A percentile compares a stretch with the other conserved stretches of the same genome.
These are phyloP conservation scores for Rhizopogon vinicolor DNA, from an alignment of 768 basidiomycete species.

Conservation along the genomic window DNA sequence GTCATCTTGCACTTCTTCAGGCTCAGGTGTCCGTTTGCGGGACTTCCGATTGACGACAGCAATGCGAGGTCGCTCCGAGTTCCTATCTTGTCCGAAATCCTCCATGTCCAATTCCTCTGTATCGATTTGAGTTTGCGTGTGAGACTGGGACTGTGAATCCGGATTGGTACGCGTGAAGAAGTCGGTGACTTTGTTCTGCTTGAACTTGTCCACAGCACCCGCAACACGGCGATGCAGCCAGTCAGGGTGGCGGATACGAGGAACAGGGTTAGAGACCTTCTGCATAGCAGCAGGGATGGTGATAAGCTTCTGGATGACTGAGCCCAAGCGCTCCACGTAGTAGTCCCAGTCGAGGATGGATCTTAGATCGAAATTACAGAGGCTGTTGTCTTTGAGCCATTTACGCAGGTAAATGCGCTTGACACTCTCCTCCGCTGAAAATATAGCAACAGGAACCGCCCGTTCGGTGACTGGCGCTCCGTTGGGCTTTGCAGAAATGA, in stretches of 20 bases:
- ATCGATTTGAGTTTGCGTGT: constrained; percentile 7
- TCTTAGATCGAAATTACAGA: constrained; percentile 85
- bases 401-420: constrained; percentile 89
- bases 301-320: constrained; percentile 97
- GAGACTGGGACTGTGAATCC: constrained; percentile 7
- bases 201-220: constrained; percentile 91
- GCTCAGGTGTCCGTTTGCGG: constrained; percentile 40
- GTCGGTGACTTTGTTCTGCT: constrained; percentile 95
- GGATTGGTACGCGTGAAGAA: constrained; percentile 55
- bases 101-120: constrained; percentile 52
- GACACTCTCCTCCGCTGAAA: constrained; percentile 89
- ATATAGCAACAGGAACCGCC: constrained; percentile 95
- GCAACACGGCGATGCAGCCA: constrained; percentile 93
- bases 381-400: constrained; percentile 93
- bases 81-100: constrained; percentile 36
- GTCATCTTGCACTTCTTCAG: constrained; percentile 19
- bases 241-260: constrained; percentile 93
- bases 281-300: constrained; percentile 99
- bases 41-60: constrained; percentile 51
- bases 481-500: constrained; percentile 90
- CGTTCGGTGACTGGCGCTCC: constrained; percentile 97
- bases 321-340: constrained; percentile 95
- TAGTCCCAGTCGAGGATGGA: constrained; percentile 97
- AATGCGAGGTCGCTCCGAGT: constrained; percentile 34
- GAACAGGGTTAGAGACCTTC: constrained; percentile 94